Evolutionary conservation across 2,329 filamentous ascomycete species (phyloP).

Genomic region (Paraphaeosphaeria minitans): DNA sequence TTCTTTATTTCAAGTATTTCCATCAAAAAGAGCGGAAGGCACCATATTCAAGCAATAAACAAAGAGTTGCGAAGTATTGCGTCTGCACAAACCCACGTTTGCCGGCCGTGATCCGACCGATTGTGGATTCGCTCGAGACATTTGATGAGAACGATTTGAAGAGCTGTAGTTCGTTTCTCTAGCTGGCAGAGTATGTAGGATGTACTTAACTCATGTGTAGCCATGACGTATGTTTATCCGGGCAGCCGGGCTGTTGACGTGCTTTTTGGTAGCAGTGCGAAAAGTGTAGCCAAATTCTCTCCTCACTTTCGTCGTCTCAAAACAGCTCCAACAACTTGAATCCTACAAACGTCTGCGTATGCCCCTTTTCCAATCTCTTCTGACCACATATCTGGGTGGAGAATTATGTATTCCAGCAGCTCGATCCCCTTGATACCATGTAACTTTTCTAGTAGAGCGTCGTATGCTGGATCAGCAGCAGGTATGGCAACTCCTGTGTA

Average conservation of each 20-base stretch:
- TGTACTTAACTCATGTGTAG: neutral
- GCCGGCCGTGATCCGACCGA: conserved; percentile 43
- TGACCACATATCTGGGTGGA: conserved; percentile 34
- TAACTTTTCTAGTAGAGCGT: conserved; percentile 25
- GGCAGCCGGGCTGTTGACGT: neutral
- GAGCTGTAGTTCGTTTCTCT: conserved; percentile 6
- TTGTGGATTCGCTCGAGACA: neutral
- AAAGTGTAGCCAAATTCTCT: neutral
- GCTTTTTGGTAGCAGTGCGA: neutral
- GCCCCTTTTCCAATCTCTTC: conserved; percentile 30
- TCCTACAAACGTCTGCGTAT: conserved; percentile 31
- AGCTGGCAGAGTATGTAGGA: neutral
- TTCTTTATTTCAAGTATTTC: conserved; percentile 15
- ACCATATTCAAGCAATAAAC: neutral
- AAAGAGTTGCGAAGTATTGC: neutral
- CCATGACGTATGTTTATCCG: neutral
- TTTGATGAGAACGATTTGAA: conserved; percentile 1
- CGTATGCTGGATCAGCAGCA: conserved; percentile 20
- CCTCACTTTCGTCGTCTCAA: conserved; percentile 8
- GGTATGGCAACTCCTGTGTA: conserved; percentile 32
- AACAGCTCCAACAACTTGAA: conserved; percentile 31
- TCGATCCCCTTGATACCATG: conserved; percentile 18
- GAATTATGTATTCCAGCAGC: conserved; percentile 25
- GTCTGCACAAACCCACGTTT: conserved; percentile 26
- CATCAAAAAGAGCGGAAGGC: neutral